phyloP scores from a whole-genome alignment of 1,139 yeast genomes.

The Magnusiomyces magnusii region DNA sequence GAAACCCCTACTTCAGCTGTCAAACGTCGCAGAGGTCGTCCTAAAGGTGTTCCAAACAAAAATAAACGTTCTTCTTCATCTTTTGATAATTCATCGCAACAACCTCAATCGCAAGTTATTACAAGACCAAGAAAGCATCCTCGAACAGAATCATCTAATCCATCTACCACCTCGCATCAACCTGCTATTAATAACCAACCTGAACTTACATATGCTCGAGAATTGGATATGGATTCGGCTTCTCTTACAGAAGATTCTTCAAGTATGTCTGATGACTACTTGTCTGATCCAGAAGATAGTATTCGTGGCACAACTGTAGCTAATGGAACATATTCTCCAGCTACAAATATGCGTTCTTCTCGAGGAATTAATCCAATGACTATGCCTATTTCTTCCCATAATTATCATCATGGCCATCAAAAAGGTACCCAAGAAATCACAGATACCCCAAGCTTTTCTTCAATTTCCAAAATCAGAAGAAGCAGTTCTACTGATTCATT shows the following conservation, averaged over 20 bases:
- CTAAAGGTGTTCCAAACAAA: constrained; percentile 5
- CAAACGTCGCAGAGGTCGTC: constrained; percentile 17
- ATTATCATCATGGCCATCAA: background rate
- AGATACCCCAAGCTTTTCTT: constrained; percentile 12
- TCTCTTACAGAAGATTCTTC: constrained; percentile 7
- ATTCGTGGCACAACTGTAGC: too few species aligned
- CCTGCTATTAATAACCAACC: background rate
- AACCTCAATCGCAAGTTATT: constrained; percentile 9
- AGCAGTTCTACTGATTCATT: background rate
- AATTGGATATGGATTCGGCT: background rate
- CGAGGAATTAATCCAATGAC: background rate
- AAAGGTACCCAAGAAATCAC: constrained; percentile 11
- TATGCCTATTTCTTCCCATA: constrained; percentile 11
- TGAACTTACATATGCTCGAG: background rate
- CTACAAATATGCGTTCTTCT: background rate
- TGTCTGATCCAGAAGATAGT: background rate
- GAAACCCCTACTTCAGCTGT: background rate
- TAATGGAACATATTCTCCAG: background rate
- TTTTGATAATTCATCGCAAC: background rate
- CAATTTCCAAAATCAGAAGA: background rate
- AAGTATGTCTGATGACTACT: constrained; percentile 8
- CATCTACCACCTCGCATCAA: background rate
- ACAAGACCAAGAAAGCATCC: constrained; percentile 14
- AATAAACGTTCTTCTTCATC: constrained; percentile 13
- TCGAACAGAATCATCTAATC: constrained; percentile 19